A percentile compares a stretch with the other conserved stretches of the same genome.
phyloP scores from a whole-genome alignment of 163 green algal genomes.

The Scenedesmus sp. region DNA sequence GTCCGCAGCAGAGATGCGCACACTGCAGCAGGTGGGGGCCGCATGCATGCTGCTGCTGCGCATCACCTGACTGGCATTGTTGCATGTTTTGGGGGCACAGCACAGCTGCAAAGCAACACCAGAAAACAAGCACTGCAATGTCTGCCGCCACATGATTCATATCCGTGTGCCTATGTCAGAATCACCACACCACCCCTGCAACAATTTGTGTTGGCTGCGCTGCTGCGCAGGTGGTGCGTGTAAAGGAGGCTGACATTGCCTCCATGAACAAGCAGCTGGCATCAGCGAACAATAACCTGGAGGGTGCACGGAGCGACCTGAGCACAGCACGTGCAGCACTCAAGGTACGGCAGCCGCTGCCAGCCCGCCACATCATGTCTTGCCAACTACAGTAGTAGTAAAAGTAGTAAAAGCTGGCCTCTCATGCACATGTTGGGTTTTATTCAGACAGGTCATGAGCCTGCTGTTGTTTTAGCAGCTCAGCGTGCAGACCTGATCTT shows the following conservation, averaged over 20 bases:
- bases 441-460: too few species aligned
- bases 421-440: neutral
- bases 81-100: neutral
- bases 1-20: slow-evolving; percentile 36
- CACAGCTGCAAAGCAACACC: too few species aligned
- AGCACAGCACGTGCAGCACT: slow-evolving; percentile 13
- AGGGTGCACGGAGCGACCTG: slow-evolving; percentile 28
- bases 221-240: slow-evolving; percentile 24
- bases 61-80: neutral
- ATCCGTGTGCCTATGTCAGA: neutral
- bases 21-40: slow-evolving; percentile 38
- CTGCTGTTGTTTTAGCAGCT: too few species aligned
- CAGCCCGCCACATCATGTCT: neutral
- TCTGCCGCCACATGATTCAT: neutral
- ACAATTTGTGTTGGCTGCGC: neutral
- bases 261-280: slow-evolving; percentile 30
- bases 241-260: slow-evolving; percentile 37
- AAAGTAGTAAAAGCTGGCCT: neutral
- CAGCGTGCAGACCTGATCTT: too few species aligned
- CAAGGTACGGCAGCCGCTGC: slow-evolving; percentile 40
- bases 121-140: neutral
- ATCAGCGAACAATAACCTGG: slow-evolving; percentile 24
- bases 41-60: neutral
- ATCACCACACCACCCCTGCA: neutral
- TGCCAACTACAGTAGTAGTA: neutral